phyloP scores from a whole-genome alignment of 495 filamentous ascomycete genomes.

The Cercophora scortea region DNA sequence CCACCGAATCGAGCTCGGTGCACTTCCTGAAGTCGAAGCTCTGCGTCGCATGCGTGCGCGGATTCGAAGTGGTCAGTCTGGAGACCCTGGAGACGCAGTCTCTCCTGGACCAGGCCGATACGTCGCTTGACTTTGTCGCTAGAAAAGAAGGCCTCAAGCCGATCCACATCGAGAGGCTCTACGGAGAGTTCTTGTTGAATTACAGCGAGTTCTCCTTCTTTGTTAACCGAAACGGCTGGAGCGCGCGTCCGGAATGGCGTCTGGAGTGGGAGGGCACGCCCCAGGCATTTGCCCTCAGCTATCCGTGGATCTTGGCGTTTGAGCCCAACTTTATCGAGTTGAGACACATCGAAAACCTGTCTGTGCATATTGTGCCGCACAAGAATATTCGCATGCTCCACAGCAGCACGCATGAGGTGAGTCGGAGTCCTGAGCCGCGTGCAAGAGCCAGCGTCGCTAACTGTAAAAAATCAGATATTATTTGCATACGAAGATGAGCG shows the following conservation, averaged over 20 bases:
- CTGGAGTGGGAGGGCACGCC: slow-evolving; percentile 97
- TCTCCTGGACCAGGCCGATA: slow-evolving; percentile 95
- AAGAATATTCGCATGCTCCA: slow-evolving; percentile 97
- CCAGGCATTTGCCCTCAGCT: slow-evolving; percentile 81
- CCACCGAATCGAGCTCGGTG: slow-evolving; percentile 89
- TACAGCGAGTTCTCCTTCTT: slow-evolving; percentile 99
- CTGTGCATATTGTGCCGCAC: slow-evolving; percentile 88
- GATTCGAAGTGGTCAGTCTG: slow-evolving; percentile 94
- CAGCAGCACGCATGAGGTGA: slow-evolving; percentile 89
- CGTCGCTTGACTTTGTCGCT: slow-evolving; percentile 91
- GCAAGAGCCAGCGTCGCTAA: not conserved
- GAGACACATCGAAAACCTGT: slow-evolving; percentile 83
- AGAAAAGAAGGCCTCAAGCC: slow-evolving; percentile 88
- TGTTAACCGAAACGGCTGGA: slow-evolving; percentile 97
- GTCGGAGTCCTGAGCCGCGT: slow-evolving; percentile 14
- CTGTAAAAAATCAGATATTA: slow-evolving; percentile 52
- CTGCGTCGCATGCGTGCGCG: slow-evolving; percentile 88
- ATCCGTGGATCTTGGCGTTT: slow-evolving; percentile 95
- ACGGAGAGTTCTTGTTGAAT: slow-evolving; percentile 94
- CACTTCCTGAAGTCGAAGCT: slow-evolving; percentile 96
- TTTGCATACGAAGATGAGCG: slow-evolving; percentile 96
- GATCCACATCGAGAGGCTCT: slow-evolving; percentile 95
- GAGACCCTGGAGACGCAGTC: slow-evolving; percentile 97
- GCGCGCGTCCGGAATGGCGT: slow-evolving; percentile 89
- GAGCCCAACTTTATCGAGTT: slow-evolving; percentile 99